Percentiles rank a stretch among this genome's conserved stretches.
Conservation (phyloP, 2,329 filamentous ascomycete genomes). For the Microdochium trichocladiopsis region DNA sequence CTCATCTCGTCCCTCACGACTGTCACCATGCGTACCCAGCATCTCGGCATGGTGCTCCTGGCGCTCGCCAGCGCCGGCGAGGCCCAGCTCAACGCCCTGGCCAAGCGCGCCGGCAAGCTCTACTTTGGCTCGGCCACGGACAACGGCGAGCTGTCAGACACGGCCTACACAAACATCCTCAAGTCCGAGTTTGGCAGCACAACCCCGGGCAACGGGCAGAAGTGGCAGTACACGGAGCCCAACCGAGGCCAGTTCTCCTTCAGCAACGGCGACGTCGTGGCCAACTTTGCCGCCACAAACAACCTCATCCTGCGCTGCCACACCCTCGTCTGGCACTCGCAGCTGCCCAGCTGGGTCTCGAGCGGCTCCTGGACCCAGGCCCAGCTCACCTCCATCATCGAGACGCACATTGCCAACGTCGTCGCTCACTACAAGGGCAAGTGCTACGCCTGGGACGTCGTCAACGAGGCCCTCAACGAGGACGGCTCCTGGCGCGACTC, state of each 20-base stretch:
- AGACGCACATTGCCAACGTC: constrained; percentile 54
- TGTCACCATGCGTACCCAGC: constrained; percentile 1
- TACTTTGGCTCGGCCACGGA: constrained; percentile 56
- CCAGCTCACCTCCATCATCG: constrained; percentile 47
- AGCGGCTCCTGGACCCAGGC: constrained; percentile 46
- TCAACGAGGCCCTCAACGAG: constrained; percentile 57
- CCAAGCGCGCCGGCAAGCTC: constrained; percentile 45
- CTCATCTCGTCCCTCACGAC: not conserved
- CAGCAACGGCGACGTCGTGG: constrained; percentile 45
- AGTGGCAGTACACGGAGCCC: constrained; percentile 59
- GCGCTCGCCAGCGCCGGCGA: constrained; percentile 4
- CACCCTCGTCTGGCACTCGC: constrained; percentile 27
- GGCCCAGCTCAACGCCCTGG: constrained; percentile 41
- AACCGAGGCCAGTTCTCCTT: constrained; percentile 49
- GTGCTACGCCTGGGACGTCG: constrained; percentile 59
- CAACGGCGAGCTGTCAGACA: constrained; percentile 38
- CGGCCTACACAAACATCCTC: constrained; percentile 46
- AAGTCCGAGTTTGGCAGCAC: constrained; percentile 58
- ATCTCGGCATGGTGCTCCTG: constrained; percentile 5
- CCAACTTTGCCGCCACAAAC: constrained; percentile 38
- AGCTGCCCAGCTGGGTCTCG: constrained; percentile 15
- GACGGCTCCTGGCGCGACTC: constrained; percentile 33
- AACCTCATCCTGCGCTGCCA: constrained; percentile 55
- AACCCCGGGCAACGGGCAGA: constrained; percentile 56
- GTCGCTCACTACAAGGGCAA: constrained; percentile 50